phyloP scores from a whole-genome alignment of 148 eudicot genomes.

The Talinum fruticosum region DNA sequence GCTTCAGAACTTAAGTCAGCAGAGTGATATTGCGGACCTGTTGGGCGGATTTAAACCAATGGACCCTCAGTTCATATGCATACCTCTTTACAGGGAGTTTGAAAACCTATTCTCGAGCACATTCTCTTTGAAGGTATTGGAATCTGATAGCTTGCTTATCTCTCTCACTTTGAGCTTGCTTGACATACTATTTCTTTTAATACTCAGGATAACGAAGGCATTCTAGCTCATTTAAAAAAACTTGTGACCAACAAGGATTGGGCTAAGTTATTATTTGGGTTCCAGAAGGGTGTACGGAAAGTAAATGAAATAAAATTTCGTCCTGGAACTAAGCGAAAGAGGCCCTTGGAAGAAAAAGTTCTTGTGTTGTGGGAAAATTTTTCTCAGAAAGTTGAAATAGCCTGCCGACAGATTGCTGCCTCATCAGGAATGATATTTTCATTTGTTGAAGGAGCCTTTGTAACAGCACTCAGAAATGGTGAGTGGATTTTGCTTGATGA shows the following conservation, averaged over 20 bases:
- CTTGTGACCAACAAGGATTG: conserved; percentile 53
- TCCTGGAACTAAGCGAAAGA: conserved; percentile 62
- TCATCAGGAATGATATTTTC: conserved; percentile 91
- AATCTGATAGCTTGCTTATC: neutral
- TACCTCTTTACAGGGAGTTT: conserved; percentile 81
- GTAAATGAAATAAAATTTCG: conserved; percentile 37
- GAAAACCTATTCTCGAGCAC: conserved; percentile 49
- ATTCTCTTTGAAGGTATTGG: conserved; percentile 58
- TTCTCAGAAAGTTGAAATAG: conserved; percentile 58
- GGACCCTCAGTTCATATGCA: conserved; percentile 68
- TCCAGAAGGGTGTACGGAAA: conserved; percentile 42
- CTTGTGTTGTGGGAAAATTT: conserved; percentile 53
- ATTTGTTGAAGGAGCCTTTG: conserved; percentile 94
- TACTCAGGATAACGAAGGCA: conserved; percentile 47
- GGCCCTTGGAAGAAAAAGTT: conserved; percentile 49
- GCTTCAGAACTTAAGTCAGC: conserved; percentile 91
- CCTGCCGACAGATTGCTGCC: conserved; percentile 50
- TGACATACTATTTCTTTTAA: conserved; percentile 16
- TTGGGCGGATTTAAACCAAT: conserved; percentile 90
- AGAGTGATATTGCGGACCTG: conserved; percentile 92
- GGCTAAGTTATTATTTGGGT: conserved; percentile 51
- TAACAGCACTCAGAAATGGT: conserved; percentile 80
- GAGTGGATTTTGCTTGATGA: conserved; percentile 99
- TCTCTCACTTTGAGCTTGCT: conserved; percentile 3
- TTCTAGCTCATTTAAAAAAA: conserved; percentile 42